Evolutionary conservation across 2,329 filamentous ascomycete genomes (phyloP).

Genomic region (Tolypocladium cylindrosporum): DNA sequence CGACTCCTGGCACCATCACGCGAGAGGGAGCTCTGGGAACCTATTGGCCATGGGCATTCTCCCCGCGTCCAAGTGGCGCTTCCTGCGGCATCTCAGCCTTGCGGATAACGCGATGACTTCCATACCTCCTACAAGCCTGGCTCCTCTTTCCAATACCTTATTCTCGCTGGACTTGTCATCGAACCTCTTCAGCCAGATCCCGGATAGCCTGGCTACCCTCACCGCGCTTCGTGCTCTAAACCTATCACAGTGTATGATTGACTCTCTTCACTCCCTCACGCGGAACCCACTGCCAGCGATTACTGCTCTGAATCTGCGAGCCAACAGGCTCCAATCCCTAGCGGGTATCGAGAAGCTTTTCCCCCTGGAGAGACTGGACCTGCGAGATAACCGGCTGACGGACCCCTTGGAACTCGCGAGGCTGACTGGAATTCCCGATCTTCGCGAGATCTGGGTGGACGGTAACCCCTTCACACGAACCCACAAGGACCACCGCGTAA

Average conservation of each 20-base stretch:
- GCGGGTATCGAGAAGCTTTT: conserved; percentile 83
- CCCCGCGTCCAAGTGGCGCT: conserved; percentile 86
- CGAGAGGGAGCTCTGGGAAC: conserved; percentile 67
- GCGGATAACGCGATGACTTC: conserved; percentile 84
- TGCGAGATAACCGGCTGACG: conserved; percentile 82
- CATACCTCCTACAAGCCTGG: conserved; percentile 64
- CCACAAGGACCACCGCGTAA: conserved; percentile 74
- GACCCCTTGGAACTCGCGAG: conserved; percentile 87
- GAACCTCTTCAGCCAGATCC: conserved; percentile 90
- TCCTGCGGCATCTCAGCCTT: conserved; percentile 82
- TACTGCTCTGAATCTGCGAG: conserved; percentile 81
- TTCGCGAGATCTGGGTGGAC: conserved; percentile 84
- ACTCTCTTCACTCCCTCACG: conserved; percentile 77
- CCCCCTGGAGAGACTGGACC: conserved; percentile 79
- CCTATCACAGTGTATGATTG: conserved; percentile 95
- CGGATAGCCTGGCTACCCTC: conserved; percentile 77
- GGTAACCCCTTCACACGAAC: conserved; percentile 89
- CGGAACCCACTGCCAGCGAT: conserved; percentile 86
- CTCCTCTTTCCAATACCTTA: conserved; percentile 75
- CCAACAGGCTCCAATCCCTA: conserved; percentile 77
- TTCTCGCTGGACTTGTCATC: conserved; percentile 87
- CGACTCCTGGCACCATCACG: conserved; percentile 51
- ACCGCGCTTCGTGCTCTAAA: conserved; percentile 87
- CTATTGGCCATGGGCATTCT: conserved; percentile 61
- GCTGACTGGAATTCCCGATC: conserved; percentile 80